Conservation (phyloP, 2,329 filamentous ascomycete species). For the Paecilomyces variotii region DNA sequence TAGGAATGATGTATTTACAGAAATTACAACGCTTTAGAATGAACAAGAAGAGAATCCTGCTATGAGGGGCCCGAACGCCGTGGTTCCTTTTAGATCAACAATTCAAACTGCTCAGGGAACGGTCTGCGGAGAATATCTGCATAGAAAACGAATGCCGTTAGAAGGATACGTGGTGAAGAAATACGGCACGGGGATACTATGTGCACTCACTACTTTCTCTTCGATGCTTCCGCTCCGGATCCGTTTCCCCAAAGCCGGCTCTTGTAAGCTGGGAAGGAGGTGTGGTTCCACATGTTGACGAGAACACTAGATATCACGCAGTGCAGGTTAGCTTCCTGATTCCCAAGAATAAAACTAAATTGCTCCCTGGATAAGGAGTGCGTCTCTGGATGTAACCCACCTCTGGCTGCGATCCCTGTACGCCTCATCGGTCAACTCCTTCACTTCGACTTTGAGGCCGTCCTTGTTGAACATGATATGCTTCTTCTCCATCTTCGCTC, state of each 20-base stretch:
- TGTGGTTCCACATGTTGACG: slow-evolving; percentile 43
- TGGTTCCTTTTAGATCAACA: neutral
- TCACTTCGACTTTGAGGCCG: slow-evolving; percentile 54
- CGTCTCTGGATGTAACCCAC: slow-evolving; percentile 17
- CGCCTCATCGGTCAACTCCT: slow-evolving; percentile 49
- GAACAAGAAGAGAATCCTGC: neutral
- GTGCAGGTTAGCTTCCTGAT: neutral
- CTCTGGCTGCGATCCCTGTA: slow-evolving; percentile 54
- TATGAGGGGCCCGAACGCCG: neutral
- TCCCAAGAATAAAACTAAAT: neutral
- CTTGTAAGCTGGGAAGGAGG: slow-evolving; percentile 39
- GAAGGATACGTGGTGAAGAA: too few relatives aligned
- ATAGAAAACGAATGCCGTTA: too few relatives aligned
- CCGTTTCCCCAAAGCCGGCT: slow-evolving; percentile 31
- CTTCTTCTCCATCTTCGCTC: slow-evolving; percentile 56
- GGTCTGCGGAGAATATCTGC: neutral
- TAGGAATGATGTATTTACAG: neutral
- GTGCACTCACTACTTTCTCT: neutral
- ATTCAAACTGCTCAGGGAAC: neutral
- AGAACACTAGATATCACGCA: slow-evolving; percentile 27
- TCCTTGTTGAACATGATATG: slow-evolving; percentile 53
- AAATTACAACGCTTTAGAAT: neutral
- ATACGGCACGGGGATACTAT: too few relatives aligned
- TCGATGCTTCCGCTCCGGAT: neutral
- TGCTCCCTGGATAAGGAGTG: too few relatives aligned